Conservation (phyloP, 2,329 filamentous ascomycete genomes). For the Xylaria sp. region DNA sequence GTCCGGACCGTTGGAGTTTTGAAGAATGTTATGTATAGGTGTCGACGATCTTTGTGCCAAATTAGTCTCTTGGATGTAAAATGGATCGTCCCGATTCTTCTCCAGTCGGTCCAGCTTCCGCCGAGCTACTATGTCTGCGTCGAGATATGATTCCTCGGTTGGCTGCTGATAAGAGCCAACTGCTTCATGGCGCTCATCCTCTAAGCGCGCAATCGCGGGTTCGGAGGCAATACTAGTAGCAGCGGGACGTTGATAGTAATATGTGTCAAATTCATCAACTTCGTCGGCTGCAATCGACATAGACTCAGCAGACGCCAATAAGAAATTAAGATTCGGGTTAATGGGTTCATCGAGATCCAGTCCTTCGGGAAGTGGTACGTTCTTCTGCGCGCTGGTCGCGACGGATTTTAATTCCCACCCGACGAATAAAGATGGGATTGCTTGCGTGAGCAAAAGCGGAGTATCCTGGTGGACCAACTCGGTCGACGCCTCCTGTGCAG, state of each 20-base stretch:
- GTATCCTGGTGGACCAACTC: slow-evolving; percentile 69
- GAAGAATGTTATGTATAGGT: slow-evolving; percentile 80
- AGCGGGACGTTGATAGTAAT: slow-evolving; percentile 68
- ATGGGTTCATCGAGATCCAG: slow-evolving; percentile 86
- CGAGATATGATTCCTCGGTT: slow-evolving; percentile 72
- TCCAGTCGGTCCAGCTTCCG: slow-evolving; percentile 81
- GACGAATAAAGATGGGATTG: slow-evolving; percentile 86
- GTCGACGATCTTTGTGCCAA: slow-evolving; percentile 72
- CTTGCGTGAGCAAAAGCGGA: slow-evolving; percentile 87
- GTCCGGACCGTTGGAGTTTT: slow-evolving; percentile 77
- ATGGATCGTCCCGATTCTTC: slow-evolving; percentile 91
- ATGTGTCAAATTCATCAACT: slow-evolving; percentile 73
- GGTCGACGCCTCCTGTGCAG: slow-evolving; percentile 69
- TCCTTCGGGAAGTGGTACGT: slow-evolving; percentile 81
- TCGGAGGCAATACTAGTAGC: slow-evolving; percentile 63
- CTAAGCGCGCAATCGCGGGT: slow-evolving; percentile 66
- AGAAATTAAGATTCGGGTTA: slow-evolving; percentile 74
- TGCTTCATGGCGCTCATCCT: slow-evolving; percentile 57
- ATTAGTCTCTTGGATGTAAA: slow-evolving; percentile 77
- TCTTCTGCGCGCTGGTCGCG: slow-evolving; percentile 80
- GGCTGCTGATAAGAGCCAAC: slow-evolving; percentile 68
- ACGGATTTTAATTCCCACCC: slow-evolving; percentile 94
- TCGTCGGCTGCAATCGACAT: slow-evolving; percentile 62
- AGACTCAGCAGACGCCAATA: slow-evolving; percentile 71
- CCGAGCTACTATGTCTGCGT: slow-evolving; percentile 77